Percentiles rank a stretch among this genome's conserved stretches.
These are phyloP conservation scores for Ophiostoma sp. DNA, from an alignment of 2,329 filamentous ascomycete genomes.

Conservation along the genomic window DNA sequence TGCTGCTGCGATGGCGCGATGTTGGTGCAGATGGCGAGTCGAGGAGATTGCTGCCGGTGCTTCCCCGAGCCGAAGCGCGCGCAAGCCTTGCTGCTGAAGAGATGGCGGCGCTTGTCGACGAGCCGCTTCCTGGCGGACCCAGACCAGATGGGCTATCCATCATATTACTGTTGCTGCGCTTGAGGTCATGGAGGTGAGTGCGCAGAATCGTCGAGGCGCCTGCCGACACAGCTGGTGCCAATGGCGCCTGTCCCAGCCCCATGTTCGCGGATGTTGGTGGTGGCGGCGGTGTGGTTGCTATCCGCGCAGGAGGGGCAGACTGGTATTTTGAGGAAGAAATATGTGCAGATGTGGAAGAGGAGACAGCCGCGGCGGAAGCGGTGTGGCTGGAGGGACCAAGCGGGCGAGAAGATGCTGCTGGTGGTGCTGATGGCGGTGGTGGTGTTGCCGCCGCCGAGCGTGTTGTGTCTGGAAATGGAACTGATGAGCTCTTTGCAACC, in stretches of 20 bases:
- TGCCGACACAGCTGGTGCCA: neutral
- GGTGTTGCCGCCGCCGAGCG: neutral
- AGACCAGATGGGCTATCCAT: neutral
- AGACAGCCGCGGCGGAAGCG: neutral
- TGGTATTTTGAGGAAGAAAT: neutral
- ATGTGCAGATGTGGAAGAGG: constrained; percentile 9
- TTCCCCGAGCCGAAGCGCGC: constrained; percentile 17
- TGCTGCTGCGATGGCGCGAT: constrained; percentile 32
- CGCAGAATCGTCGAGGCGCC: neutral
- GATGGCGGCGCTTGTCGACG: neutral
- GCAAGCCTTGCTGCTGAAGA: constrained; percentile 18
- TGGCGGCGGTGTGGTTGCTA: constrained; percentile 23
- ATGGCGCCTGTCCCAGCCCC: constrained; percentile 8
- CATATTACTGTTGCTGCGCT: constrained; percentile 8
- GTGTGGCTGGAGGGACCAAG: neutral
- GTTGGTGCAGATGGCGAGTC: constrained; percentile 28
- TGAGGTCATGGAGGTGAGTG: constrained; percentile 12
- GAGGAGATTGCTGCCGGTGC: constrained; percentile 17
- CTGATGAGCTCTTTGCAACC: neutral
- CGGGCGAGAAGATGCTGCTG: neutral
- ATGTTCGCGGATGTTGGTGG: constrained; percentile 14
- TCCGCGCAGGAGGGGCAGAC: constrained; percentile 15
- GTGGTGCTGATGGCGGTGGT: neutral
- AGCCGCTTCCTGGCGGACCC: neutral
- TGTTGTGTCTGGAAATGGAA: neutral